Base-by-base conservation (phyloP, 331 rosid genomes). In the Rhamnella rubrinervis region DNA sequence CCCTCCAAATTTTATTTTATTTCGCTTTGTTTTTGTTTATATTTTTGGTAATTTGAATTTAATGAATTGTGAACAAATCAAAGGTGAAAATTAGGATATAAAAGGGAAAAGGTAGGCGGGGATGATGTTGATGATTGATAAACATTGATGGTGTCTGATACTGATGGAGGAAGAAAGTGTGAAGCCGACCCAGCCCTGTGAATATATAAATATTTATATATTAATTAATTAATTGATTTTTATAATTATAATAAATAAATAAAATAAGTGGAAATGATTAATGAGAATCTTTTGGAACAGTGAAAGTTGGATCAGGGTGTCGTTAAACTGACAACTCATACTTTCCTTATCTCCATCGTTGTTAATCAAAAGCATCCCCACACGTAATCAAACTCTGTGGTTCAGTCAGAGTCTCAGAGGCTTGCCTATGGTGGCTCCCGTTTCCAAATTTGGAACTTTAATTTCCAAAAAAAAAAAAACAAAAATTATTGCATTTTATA, bases 261-360 rank as follows among this genome's bases (percentile, higher is more conserved):
- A 72, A 81, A n/a, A n/a, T n/a, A n/a, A 76, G 72, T 62, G 58
- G 73, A 65, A 62, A 71, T 67, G 67, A 73, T 81, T 28, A 55
- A 52, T 19, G 17, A 59, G 74, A 79, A 82, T 77, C 75, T 66
- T 26, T 26, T 23, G 25, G 50, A 18, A 71, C 67, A 39, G 75
- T 55, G 61, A 75, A 75, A 75, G 65, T 19, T 61, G 49, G 49
- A 67, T 15, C 26, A 7, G 52, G 25, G 19, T 47, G 21, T 47
- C 37, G 49, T 46, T 31, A n/a, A 28, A 46, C 19, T 41, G 53
- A 44, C 19, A 23, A 63, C 55, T 63, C 39, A 61, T 17, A 55
- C 19, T 8, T 17, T 13, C 44, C 7, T 12, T 35, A 4, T 60
- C 11, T 37, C 12, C 38, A 25, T 19, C 64, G 6, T 31, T 31